Base-by-base conservation (phyloP, 139 green algal genomes). In the Coccomyxa sp. region DNA sequence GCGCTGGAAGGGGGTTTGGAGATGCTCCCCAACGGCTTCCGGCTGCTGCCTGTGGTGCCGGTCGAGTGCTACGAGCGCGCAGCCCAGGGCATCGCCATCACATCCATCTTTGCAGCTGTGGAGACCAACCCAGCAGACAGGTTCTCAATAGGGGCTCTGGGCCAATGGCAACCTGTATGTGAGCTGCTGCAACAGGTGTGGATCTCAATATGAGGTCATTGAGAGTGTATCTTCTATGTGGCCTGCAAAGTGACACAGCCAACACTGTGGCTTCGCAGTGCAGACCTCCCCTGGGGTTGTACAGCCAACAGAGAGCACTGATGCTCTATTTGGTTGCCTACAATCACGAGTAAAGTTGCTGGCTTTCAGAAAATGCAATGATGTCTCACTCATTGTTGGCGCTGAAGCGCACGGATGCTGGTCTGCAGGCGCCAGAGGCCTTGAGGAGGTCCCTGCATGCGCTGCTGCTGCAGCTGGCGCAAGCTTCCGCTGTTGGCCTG, bases 101-200 rank as follows among this genome's bases (percentile, higher is more conserved):
- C 64, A 72, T 22, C 64, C 24, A 36, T 36, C 64, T 36, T 71
- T 41, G 22, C 41, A 40, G 74, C 74, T 40, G 33, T 72, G 74
- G 44, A 73, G 3, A 79, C 41, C 31, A 71, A 64, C n/a, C 79
- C 77, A n/a, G 33, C 39, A 31, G 70, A 44, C 70, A 55, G 68
- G 64, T 27, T 74, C 44, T 40, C 72, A 77, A 33, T 39, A 73
- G 29, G 80, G 75, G 16, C 44, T 36, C 36, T 84, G 75, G 80
- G 70, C 79, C 29, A 18, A 18, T 64, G 50, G 50, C 1, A 31
- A 22, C 50, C 50, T 64, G 50, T 64, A 18, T 18, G 18, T 22
- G 50, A 64, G 4, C 27, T 18, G 18, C 27, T 64, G 50, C 50
- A 64, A 64, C 18, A 18, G 5, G 50, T 64, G 27, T 22, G 50